Base-by-base conservation (phyloP, 2,329 filamentous ascomycete species). In the Macroventuria anomochaeta region DNA sequence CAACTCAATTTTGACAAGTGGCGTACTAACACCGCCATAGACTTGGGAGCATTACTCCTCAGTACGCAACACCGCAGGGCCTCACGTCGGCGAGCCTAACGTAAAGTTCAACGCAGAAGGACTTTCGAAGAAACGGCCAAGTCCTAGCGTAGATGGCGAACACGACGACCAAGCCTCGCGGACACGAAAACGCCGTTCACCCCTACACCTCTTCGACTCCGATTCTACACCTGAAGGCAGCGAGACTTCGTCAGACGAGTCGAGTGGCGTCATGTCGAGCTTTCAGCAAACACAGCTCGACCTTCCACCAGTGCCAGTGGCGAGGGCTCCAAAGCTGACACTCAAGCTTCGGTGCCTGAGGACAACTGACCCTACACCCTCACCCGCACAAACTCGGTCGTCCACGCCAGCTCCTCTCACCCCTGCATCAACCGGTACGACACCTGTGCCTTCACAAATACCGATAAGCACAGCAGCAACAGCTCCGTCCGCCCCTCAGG, bases 41-140 rank as follows among this genome's bases (percentile, higher is more conserved):
- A 79, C 76, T 38, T 88, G 83, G 77, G 81, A 88, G 65, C 86
- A 88, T 68, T 88, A 87, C 72, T 88, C 85, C 4, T 88, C 85
- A 0, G 83, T 89, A 59, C 81, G 86, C 49, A 84, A 85, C 63
- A 72, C 83, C 38, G 72, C 82, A 57, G 85, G 85, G 6, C 83
- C 84, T 7, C 83, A 86, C 67, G 78, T 75, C 25, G 86, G 85
- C 40, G 74, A 77, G 28, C 84, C 84, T 10, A 67, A 77, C 17
- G 79, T 86, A 29, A 67, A 65, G 44, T 58, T 69, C 34, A 60
- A 56, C 12, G 58, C 69, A 58, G 60, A 62, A 23, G 55, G 61
- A 20, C 46, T 71, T 56, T 59, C 73, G 0, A 75, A 77, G 56
- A 79, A 79, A 54, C 75, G 77, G 51, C 81, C 79, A 1, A 83